Evolutionary conservation across 106 monocot species (phyloP), one percentile per base, ranked within the genome.

Genomic region (Allium sativum): DNA sequence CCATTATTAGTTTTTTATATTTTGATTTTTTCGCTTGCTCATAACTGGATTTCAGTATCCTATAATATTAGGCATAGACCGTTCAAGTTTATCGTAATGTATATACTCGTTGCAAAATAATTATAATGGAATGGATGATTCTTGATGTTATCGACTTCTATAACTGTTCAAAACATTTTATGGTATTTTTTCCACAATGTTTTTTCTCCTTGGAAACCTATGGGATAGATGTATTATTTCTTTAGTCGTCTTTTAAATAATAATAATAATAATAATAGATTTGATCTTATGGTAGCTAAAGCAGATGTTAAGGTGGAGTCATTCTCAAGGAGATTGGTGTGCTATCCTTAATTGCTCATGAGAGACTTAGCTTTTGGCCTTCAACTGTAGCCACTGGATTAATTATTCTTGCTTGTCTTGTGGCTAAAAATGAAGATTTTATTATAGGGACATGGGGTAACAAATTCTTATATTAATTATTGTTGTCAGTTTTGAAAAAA

Each of bases 81-180:
- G 2, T 91, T 87, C 68, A 68, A 41, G 91, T 98, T 59, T 75
- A 74, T 18, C 68, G 63, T 56, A 82, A 78, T 17, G 67, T 62
- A 18, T 98, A 98, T 70, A 70, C 48, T 60, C 52, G 78, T 45
- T 59, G 59, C 15, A 91, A 98, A 56, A 91, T 98, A 15, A 91
- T 98, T 17, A 79, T 82, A 66, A 91, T 98, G 96, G 96, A 98
- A 52, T 98, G 96, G 96, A 68, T 91, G 42, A 73, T 98, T 31
- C 77, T 80, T 55, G 87, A 98, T 58, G 75, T 98, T 71, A 77
- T 98, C 59, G 63, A 70, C 20, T 98, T 87, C 71, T 70, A 87
- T 87, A 6, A 98, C 91, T 7, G 76, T 54, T 41, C 87, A 82
- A 69, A 74, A 85, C 72, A 91, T 98, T 78, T 59, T 98, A 68